Conservation (phyloP, 352 stramenopile species). For the Globisporangium barbulae region DNA sequence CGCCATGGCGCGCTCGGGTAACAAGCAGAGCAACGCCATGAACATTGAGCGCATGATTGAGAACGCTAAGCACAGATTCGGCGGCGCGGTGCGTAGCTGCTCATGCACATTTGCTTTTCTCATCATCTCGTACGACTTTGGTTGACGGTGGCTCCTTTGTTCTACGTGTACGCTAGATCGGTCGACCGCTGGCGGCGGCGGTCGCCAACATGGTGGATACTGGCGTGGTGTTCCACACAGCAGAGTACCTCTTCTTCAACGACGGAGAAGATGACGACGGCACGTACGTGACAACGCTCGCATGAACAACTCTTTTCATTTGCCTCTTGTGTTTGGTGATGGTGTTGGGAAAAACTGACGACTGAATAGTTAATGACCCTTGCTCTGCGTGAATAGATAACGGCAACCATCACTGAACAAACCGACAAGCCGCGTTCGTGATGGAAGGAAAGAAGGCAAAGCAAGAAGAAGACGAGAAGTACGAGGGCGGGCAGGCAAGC, state of each 20-base stretch:
- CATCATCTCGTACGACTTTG: neutral
- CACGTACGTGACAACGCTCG: slow-evolving; percentile 43
- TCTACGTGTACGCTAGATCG: slow-evolving; percentile 35
- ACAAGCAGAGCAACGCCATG: slow-evolving; percentile 38
- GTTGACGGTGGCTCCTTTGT: neutral
- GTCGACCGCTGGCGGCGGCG: slow-evolving; percentile 39
- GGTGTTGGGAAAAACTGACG: slow-evolving; percentile 40
- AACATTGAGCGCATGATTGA: slow-evolving; percentile 63
- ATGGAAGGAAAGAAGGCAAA: slow-evolving; percentile 9
- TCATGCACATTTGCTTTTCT: neutral
- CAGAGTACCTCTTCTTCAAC: slow-evolving; percentile 71
- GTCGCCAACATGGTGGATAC: slow-evolving; percentile 52
- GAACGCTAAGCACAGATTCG: slow-evolving; percentile 60
- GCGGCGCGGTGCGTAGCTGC: slow-evolving; percentile 44
- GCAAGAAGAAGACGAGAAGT: neutral
- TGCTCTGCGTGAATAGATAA: slow-evolving; percentile 64
- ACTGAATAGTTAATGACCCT: slow-evolving; percentile 79
- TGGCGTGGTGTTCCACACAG: slow-evolving; percentile 49
- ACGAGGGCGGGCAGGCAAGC: neutral
- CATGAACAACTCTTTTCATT: neutral
- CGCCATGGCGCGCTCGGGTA: slow-evolving; percentile 55
- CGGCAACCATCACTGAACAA: slow-evolving; percentile 17
- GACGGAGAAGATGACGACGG: slow-evolving; percentile 78
- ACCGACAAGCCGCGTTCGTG: neutral
- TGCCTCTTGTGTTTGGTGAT: slow-evolving; percentile 5